Evolutionary conservation across 176 grass and related monocot genomes (phyloP), one percentile per base, ranked within the genome.

Genomic region (Guadua angustifolia): DNA sequence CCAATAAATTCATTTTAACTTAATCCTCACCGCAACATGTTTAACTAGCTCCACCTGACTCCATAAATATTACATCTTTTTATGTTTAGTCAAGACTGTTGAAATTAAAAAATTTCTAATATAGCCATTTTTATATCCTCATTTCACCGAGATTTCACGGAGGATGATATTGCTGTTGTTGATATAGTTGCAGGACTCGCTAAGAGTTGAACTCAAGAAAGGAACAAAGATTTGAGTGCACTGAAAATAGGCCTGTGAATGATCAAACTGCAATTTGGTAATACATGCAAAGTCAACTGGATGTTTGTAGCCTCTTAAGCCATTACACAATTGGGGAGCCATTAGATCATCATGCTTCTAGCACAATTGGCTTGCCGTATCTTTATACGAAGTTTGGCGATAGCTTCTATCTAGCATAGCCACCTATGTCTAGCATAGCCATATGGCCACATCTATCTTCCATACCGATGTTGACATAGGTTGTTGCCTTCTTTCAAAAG

Each of bases 401-500:
- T 69, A 71, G 32, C 38, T 82, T 18, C 35, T 65, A 71, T 81
- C 13, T 39, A 56, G 12, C 49, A 18, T 21, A 21, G 29, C 32
- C 44, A 66, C 40, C 40, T 47, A 26, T 46, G 2, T 29, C 58
- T 24, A n/a, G n/a, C n/a, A n/a, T n/a, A n/a, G n/a, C n/a, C n/a
- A n/a, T 81, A 71, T 18, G 33, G 19, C 6, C 26, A 32, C 73
- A 61, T 83, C 56, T 63, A 21, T 25, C 29, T 62, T 73, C 59
- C 44, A 62, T 73, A 61, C 29, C 5, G 40, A 61, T 35, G 67
- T 73, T 49, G 56, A 36, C 12, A 46, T 73, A 7, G 26, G 24
- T 47, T 47, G 52, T 55, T 61, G 25, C 11, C 42, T 73, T 83
- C 26, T 38, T 72, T 62, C 69, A 60, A 55, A 73, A 62, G 55